A percentile compares a stretch with the other conserved stretches of the same genome.
Evolutionary conservation across 306 rosid species (phyloP).

Genomic region (Cotoneaster glaucophyllus): DNA sequence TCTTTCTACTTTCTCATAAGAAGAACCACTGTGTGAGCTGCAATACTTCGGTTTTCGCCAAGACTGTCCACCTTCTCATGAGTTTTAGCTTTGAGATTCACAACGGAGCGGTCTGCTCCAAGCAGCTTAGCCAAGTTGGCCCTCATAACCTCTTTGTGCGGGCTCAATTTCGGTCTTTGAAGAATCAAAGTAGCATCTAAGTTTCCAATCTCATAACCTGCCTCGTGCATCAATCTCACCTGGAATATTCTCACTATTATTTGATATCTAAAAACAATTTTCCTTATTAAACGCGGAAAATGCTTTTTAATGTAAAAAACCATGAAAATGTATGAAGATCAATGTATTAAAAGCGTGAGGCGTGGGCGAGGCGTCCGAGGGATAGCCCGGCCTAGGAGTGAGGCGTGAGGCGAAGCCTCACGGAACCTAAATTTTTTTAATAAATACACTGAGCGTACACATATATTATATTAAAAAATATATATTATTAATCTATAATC

Average conservation of each 20-base stretch:
- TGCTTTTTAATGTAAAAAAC: neutral
- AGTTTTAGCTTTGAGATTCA: constrained; percentile 91
- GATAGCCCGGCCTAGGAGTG: too few species aligned
- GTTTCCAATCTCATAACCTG: constrained; percentile 89
- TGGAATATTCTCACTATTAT: constrained; percentile 23
- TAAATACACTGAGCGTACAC: too few species aligned
- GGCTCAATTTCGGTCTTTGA: constrained; percentile 91
- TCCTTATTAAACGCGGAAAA: neutral
- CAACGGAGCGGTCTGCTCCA: constrained; percentile 79
- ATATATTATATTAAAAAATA: too few species aligned
- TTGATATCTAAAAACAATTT: neutral
- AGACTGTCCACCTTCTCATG: constrained; percentile 97
- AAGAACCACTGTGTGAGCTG: constrained; percentile 94
- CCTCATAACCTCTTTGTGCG: constrained; percentile 86
- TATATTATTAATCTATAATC: too few species aligned
- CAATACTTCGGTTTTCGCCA: constrained; percentile 94
- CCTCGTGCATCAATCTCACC: constrained; percentile 89
- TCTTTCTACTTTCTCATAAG: constrained; percentile 60
- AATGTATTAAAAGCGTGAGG: too few species aligned
- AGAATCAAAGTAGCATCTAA: constrained; percentile 89
- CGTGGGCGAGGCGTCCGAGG: too few species aligned
- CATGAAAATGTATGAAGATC: neutral
- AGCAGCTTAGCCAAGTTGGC: constrained; percentile 80
- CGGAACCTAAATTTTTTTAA: too few species aligned
- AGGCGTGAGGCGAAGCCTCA: too few species aligned